phyloP scores from a whole-genome alignment of 2,329 filamentous ascomycete species.

The Bipolaris cookei region DNA sequence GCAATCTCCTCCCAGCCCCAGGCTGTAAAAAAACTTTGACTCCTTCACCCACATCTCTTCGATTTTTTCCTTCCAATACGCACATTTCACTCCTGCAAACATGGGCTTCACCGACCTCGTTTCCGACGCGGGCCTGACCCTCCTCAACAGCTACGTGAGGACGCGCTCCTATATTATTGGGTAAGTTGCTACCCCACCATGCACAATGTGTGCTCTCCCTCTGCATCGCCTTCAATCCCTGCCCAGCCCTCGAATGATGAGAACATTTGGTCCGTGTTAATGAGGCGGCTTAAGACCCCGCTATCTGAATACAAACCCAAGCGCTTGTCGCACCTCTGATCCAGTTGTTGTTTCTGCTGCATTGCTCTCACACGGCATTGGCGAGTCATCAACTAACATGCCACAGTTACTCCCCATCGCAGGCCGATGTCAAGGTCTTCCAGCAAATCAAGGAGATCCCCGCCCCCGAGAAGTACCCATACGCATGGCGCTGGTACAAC shows the following conservation, averaged over 20 bases:
- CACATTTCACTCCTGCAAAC: conserved; percentile 42
- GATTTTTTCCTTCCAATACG: conserved; percentile 16
- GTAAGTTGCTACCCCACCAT: conserved; percentile 63
- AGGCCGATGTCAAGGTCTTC: conserved; percentile 96
- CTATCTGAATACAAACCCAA: conserved; percentile 77
- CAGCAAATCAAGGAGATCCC: conserved; percentile 82
- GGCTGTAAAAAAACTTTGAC: conserved; percentile 25
- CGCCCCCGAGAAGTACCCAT: conserved; percentile 83
- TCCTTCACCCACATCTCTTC: conserved; percentile 26
- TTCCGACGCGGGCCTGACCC: conserved; percentile 69
- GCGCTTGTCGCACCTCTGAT: conserved; percentile 78
- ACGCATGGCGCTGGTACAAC: conserved; percentile 98
- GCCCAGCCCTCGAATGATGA: conserved; percentile 69
- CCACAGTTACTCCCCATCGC: conserved; percentile 71
- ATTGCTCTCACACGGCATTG: conserved; percentile 6
- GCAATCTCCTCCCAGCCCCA: conserved; percentile 27
- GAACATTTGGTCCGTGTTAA: conserved; percentile 94
- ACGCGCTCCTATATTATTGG: conserved; percentile 83
- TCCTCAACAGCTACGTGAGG: conserved; percentile 74
- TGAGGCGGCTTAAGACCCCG: conserved; percentile 92
- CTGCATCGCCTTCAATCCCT: conserved; percentile 22
- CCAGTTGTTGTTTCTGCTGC: conserved; percentile 26
- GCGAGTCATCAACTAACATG: conserved; percentile 34
- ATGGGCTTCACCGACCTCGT: conserved; percentile 76
- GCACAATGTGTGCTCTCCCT: conserved; percentile 22